Percentiles rank a stretch among this genome's conserved stretches.
Evolutionary conservation across 257 asterid species (phyloP).

Genomic region (Buddleja alternifolia): DNA sequence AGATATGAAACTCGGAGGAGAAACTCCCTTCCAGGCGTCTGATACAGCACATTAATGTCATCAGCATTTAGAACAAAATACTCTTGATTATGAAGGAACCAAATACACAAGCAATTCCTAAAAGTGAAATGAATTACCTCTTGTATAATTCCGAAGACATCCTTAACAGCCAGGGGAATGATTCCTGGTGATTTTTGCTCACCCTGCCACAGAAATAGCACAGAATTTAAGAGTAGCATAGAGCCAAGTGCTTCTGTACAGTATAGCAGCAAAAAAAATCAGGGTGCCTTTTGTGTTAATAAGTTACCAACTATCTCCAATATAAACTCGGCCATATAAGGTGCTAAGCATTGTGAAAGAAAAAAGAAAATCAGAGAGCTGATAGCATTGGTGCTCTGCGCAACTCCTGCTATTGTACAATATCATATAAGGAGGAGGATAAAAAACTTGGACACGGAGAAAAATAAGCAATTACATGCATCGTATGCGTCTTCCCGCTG

Average conservation of each 20-base stretch:
- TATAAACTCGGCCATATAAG: neutral
- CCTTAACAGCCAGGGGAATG: constrained; percentile 80
- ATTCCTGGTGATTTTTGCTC: constrained; percentile 94
- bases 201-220: constrained; percentile 52
- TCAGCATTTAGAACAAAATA: constrained; percentile 28
- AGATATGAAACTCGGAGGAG: constrained; percentile 86
- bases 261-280: constrained; percentile 4
- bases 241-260: neutral
- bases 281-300: neutral
- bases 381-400: constrained; percentile 1
- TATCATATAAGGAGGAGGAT: neutral
- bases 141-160: constrained; percentile 86
- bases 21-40: constrained; percentile 85
- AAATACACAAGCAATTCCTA: constrained; percentile 22
- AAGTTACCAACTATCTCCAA: neutral
- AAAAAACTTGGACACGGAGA: constrained; percentile 13
- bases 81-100: constrained; percentile 12
- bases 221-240: constrained; percentile 20
- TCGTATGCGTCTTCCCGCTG: constrained; percentile 91
- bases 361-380: constrained; percentile 3
- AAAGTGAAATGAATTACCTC: constrained; percentile 52
- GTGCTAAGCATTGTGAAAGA: constrained; percentile 1
- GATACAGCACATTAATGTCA: constrained; percentile 31
- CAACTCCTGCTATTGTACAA: neutral
- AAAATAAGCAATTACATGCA: constrained; percentile 64